A percentile compares a stretch with the other conserved stretches of the same genome.
Conservation (phyloP, 2,329 filamentous ascomycete genomes). For the Corniculantispora saksenae region DNA sequence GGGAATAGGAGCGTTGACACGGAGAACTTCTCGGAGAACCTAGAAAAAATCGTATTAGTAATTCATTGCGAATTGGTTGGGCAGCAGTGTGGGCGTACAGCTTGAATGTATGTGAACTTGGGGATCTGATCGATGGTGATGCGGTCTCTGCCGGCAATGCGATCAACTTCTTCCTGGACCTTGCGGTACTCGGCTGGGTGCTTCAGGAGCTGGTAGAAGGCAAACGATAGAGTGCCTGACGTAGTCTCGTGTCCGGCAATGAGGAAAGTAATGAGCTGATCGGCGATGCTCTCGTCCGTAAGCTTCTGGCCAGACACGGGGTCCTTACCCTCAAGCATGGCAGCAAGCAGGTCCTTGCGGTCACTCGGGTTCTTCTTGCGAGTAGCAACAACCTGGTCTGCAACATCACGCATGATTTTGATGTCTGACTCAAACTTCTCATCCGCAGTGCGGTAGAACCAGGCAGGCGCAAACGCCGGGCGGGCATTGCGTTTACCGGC, state of each 20-base stretch:
- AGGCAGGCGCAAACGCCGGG: slow-evolving; percentile 45
- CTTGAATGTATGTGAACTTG: slow-evolving; percentile 66
- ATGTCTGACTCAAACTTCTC: slow-evolving; percentile 58
- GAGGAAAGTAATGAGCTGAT: slow-evolving; percentile 74
- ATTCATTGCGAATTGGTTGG: background rate
- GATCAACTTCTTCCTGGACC: slow-evolving; percentile 68
- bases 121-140: slow-evolving; percentile 62
- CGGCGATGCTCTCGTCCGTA: slow-evolving; percentile 61
- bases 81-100: slow-evolving; percentile 36
- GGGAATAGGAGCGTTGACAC: slow-evolving; percentile 62
- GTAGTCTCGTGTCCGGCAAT: slow-evolving; percentile 74
- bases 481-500: slow-evolving; percentile 52
- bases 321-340: slow-evolving; percentile 69
- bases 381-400: slow-evolving; percentile 60
- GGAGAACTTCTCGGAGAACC: slow-evolving; percentile 65
- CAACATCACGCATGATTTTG: slow-evolving; percentile 53
- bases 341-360: slow-evolving; percentile 67
- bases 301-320: slow-evolving; percentile 67
- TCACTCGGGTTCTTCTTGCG: slow-evolving; percentile 56
- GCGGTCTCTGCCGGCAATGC: slow-evolving; percentile 58
- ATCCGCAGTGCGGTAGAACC: slow-evolving; percentile 51
- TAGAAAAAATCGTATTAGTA: slow-evolving; percentile 19
- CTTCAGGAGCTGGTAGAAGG: slow-evolving; percentile 65
- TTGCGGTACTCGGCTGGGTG: slow-evolving; percentile 60
- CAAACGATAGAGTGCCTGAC: slow-evolving; percentile 65